Evolutionary conservation across 768 basidiomycete genomes (phyloP), one percentile per base, ranked within the genome.

Genomic region (Tephrocybe sp.): DNA sequence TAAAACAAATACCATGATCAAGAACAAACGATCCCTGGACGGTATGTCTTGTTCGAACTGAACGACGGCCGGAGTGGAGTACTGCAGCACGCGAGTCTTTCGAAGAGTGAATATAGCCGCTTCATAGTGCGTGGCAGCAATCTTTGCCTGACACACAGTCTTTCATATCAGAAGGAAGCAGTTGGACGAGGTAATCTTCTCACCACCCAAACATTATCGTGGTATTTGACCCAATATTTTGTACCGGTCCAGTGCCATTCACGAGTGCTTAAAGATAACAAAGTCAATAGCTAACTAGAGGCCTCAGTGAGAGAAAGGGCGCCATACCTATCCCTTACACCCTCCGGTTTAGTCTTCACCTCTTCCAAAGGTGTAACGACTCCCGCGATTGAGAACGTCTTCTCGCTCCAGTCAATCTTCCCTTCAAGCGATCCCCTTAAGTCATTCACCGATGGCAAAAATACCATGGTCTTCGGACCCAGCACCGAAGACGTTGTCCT

Each of bases 171-270:
- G 16, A n/a, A 19, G 21, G 11, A 8, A 5, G 11, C 28, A 12
- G 28, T 30, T 30, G 7, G 12, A 12, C 6, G 28, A 30, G 28
- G 28, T 30, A 12, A 37, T n/a, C n/a, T 6, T 4, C 49, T 11
- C 34, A 51, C 49, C 0, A 5, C 8, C 49, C 49, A 51, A 9
- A n/a, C 6, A 19, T 30, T n/a, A 9, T 39, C n/a, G 15, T 39
- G 9, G 24, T 44, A 51, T 16, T 51, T 44, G 13, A 51, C 49
- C 19, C 28, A 22, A 21, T 38, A 51, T 9, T 25, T 25, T 21
- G 30, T 27, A 8, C 24, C 36, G 9, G 31, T 26, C 49, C 49
- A 51, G 4, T 8, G 18, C 49, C 49, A 51, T 44, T 44, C 43
- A n/a, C 49, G 34, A 28, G 35, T 32, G 19, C 49, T 51, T 4